Evolutionary conservation across 106 monocot genomes (phyloP), one percentile per base, ranked within the genome.

Genomic region (Cymbidium sinense): DNA sequence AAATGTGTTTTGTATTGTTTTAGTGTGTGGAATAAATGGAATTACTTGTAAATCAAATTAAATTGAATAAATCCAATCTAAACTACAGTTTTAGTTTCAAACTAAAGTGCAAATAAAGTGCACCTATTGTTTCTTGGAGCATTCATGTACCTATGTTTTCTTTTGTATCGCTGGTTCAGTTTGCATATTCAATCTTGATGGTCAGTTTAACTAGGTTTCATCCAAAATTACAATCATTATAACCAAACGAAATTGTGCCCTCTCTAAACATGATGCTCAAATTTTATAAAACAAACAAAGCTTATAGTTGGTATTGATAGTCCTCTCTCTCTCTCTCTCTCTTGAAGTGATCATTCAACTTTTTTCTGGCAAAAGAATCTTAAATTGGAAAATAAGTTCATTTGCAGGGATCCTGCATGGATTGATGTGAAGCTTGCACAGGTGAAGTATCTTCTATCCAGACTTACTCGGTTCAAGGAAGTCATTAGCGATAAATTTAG

Each of bases 381-480:
- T 29, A 69, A 31, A 47, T 13, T 47, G 13, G 47, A 47, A 13
- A 47, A 13, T 47, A 69, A 34, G 33, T 69, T 31, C 0, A 69
- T 69, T 69, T 82, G 51, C 81, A 96, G 96, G 96, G 91, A 96
- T 84, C 93, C 96, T 34, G 85, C 89, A 25, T 93, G 82, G 91
- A 55, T 79, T 72, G 93, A 96, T 86, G 91, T 96, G 75, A 93
- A 96, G 84, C 86, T 93, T 84, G 96, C 96, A 36, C 96, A 93
- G 74, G 91, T 69, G 25, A 83, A 96, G 64, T 91, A 96, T 88
- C 89, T 96, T 75, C 76, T 93, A 65, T 75, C 51, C 19, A 74
- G 93, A 67, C 75, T 96, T 50, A 75, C 87, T 55, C 80, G 77
- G 50, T 96, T 96, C 37, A 80, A 58, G 81, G 79, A 82, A 80